Evolutionary conservation across 129 eudicot genomes (phyloP), one percentile per base, ranked within the genome.

Genomic region (Tanacetum coccineum): DNA sequence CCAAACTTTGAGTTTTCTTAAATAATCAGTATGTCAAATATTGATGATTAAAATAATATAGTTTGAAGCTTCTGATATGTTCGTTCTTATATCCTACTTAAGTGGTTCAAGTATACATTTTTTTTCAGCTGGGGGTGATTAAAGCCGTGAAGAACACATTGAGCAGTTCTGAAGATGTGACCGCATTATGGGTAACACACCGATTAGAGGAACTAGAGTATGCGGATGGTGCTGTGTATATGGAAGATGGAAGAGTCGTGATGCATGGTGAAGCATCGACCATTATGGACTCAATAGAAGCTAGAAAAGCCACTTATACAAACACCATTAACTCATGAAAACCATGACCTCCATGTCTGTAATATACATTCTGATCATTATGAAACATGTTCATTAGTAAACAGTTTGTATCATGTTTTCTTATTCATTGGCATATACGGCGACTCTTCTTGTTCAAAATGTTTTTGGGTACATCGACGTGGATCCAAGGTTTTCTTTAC

Each of bases 141-240:
- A 76, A 79, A 68, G 97, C 97, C 14, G 93, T 91, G 73, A 87
- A 85, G 79, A 81, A 72, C 63, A 76, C 93, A 8, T 42, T 91
- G 66, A 77, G 64, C 7, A 77, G 74, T 64, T 87, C 83, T 8
- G 50, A 72, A 59, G 95, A 80, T 13, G 84, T 84, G 10, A 91
- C 92, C 4, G 97, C 93, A 21, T 76, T 91, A 70, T 91, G 97
- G 97, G 97, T 91, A 28, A 91, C 97, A 13, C 95, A 91, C 52
- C 84, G 97, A 32, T 64, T 91, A 71, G 97, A 91, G 56, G 97
- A 91, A 77, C 79, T 91, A 6, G 77, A 87, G 68, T 85, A 84
- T 70, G 97, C 97, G 20, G 97, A 91, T 66, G 95, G 95, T 52
- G 97, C 97, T 30, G 76, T 91, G 7, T 91, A 81, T 70, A 87